phyloP scores from a whole-genome alignment of 2,329 filamentous ascomycete species.

The Dactylellina drechsleri region DNA sequence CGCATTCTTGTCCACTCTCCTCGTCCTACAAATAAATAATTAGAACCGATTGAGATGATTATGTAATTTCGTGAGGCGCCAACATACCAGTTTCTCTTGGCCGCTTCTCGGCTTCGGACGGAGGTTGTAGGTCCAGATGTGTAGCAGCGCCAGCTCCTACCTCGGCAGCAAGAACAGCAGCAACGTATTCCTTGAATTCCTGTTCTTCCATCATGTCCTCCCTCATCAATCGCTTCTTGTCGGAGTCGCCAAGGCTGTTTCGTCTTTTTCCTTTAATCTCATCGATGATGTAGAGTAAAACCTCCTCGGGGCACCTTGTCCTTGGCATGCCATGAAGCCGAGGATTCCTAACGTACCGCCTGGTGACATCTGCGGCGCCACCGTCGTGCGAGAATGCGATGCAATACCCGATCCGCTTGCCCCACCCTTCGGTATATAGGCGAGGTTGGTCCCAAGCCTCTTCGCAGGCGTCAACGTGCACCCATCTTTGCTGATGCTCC shows the following conservation, averaged over 20 bases:
- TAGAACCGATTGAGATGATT: conserved; percentile 31
- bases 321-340: conserved; percentile 77
- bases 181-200: conserved; percentile 78
- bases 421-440: conserved; percentile 93
- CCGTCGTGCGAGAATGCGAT: conserved; percentile 95
- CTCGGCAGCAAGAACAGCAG: conserved; percentile 72
- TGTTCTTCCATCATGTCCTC: conserved; percentile 80
- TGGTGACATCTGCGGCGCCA: conserved; percentile 71
- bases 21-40: conserved; percentile 55
- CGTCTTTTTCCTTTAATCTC: conserved; percentile 89
- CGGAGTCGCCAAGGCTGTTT: conserved; percentile 83
- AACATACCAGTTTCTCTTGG: conserved; percentile 58
- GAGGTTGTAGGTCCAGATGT: conserved; percentile 40
- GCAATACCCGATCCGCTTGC: conserved; percentile 96
- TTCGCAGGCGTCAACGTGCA: conserved; percentile 96
- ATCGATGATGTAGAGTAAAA: conserved; percentile 87
- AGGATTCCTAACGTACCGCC: conserved; percentile 76
- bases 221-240: conserved; percentile 81
- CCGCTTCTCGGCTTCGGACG: conserved; percentile 56
- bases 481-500: conserved; percentile 89
- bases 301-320: conserved; percentile 84
- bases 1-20: conserved; percentile 58
- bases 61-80: conserved; percentile 10
- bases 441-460: conserved; percentile 94
- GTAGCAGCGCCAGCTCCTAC: conserved; percentile 54